Conservation (phyloP, 305 asterid species). For the Plantago rigida region DNA sequence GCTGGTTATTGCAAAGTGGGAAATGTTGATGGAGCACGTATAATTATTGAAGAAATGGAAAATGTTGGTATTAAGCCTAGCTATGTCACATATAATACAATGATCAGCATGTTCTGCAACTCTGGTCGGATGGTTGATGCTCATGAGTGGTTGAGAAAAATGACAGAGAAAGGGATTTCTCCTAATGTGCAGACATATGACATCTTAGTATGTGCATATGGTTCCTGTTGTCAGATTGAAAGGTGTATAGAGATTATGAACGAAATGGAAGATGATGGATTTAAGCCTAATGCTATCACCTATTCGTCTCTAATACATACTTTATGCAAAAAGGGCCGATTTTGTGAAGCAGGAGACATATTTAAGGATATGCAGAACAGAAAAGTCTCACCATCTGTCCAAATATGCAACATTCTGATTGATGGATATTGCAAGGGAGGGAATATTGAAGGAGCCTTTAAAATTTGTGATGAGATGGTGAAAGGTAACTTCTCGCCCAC, state of each 20-base stretch:
- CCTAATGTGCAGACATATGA: constrained; percentile 55
- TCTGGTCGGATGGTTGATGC: constrained; percentile 52
- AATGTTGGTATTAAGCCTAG: constrained; percentile 44
- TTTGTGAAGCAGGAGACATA: constrained; percentile 57
- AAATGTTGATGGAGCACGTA: constrained; percentile 42
- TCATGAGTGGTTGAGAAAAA: constrained; percentile 45
- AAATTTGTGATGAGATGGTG: constrained; percentile 47
- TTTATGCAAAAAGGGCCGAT: constrained; percentile 59
- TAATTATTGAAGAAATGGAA: constrained; percentile 45
- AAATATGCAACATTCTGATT: constrained; percentile 58
- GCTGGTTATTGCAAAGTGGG: constrained; percentile 59
- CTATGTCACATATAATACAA: constrained; percentile 51
- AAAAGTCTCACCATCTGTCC: constrained; percentile 51
- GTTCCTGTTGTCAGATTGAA: constrained; percentile 42
- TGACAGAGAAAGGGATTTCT: constrained; percentile 45
- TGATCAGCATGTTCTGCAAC: constrained; percentile 39
- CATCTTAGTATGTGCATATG: constrained; percentile 58
- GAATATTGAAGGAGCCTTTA: constrained; percentile 36
- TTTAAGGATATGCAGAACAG: constrained; percentile 53
- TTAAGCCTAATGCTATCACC: constrained; percentile 49
- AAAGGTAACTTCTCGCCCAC: constrained; percentile 37
- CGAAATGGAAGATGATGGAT: constrained; percentile 52
- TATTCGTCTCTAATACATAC: constrained; percentile 59
- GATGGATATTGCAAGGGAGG: constrained; percentile 52
- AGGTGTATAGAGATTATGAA: constrained; percentile 63